These are phyloP conservation scores for Diaporthe citrichinensis DNA, from an alignment of 2,329 filamentous ascomycete species.

Conservation along the genomic window DNA sequence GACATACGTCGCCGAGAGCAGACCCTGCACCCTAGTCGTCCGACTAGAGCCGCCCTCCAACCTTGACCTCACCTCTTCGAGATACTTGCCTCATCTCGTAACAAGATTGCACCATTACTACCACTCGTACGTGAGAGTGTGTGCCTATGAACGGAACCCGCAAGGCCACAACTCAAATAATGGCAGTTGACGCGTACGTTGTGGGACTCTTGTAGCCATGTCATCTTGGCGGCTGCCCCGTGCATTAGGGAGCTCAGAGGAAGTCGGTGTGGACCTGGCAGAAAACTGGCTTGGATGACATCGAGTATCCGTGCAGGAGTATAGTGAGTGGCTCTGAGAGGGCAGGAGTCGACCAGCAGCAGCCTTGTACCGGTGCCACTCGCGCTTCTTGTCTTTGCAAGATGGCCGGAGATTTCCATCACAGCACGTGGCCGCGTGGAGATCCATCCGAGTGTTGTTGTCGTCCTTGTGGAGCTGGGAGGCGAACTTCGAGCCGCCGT, in stretches of 20 bases:
- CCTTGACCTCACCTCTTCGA: not conserved
- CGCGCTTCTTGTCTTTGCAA: constrained; percentile 18
- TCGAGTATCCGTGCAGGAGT: not conserved
- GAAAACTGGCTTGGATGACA: constrained; percentile 24
- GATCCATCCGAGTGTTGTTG: constrained; percentile 28
- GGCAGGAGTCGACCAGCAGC: constrained; percentile 28
- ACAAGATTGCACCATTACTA: constrained; percentile 27
- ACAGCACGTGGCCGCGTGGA: constrained; percentile 31
- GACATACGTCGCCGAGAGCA: constrained; percentile 13
- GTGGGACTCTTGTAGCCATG: constrained; percentile 7
- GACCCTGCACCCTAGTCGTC: constrained; percentile 1
- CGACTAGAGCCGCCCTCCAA: not conserved
- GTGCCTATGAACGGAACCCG: not conserved
- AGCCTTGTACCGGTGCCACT: constrained; percentile 18
- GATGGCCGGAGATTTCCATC: constrained; percentile 33
- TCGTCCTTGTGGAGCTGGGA: constrained; percentile 27
- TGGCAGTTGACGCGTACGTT: constrained; percentile 18
- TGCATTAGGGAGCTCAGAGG: not conserved
- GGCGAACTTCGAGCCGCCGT: constrained; percentile 22
- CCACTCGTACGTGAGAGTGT: not conserved
- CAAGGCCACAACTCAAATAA: constrained; percentile 19
- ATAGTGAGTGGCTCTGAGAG: not conserved
- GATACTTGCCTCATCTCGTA: constrained; percentile 20
- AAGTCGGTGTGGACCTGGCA: constrained; percentile 25
- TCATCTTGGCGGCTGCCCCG: not conserved